Evolutionary conservation across 2,329 filamentous ascomycete genomes (phyloP), one percentile per base, ranked within the genome.

Genomic region (Cercospora sojina): DNA sequence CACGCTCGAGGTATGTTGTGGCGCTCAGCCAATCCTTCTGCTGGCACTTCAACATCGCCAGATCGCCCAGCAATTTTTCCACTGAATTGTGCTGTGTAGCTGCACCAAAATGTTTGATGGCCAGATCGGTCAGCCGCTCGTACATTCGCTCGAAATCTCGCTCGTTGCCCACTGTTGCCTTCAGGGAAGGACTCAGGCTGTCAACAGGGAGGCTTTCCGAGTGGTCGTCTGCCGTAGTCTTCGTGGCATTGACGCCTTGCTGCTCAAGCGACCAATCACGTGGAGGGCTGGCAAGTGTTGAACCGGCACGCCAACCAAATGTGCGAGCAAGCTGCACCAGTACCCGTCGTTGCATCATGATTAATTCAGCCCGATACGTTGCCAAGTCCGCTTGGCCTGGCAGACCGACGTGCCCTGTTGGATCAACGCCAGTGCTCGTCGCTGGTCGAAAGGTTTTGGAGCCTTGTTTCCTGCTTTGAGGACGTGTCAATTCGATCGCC

Each of bases 341-440:
- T 5, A 95, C 86, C 69, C 91, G 92, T 64, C 94, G 85, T 8
- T 92, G 93, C 47, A 97, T 81, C 64, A 91, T 82, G 67, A 92
- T 90, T 2, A 98, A 83, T 74, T 97, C 92, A 5, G 92, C 94
- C 73, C 94, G 86, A 67, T 88, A 88, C 53, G 91, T 91, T 38
- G 93, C 91, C 25, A 98, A 82, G 63, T 96, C 91, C 75, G 96
- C 91, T 0, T 93, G 81, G 0, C 94, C 75, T 31, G 78, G 75
- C 13, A 75, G 66, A 18, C 71, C 73, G 16, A 58, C 64, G 3
- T 62, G 56, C 25, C 69, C 67, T 18, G 57, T 47, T 4, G 31
- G 55, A 3, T 71, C 70, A 1, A 59, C 38, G 12, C 64, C 69
- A 23, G 72, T 64, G 29, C 67, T 70, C 23, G 67, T 65, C 3